Conservation (phyloP, 176 grass and related monocot genomes). For the Thinopyrum elongatum region DNA sequence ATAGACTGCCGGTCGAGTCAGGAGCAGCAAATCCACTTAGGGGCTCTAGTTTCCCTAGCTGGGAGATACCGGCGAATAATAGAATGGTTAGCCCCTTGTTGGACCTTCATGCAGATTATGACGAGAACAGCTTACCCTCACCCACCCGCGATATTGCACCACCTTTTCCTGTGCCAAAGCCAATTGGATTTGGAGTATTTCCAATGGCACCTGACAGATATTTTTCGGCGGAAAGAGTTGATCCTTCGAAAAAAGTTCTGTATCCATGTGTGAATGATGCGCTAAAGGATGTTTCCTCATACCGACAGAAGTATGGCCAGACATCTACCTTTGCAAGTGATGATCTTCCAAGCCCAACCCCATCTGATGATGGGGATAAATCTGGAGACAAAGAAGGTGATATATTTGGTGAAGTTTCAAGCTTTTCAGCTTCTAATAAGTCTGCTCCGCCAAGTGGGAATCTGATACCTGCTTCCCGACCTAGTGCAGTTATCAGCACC, state of each 20-base stretch:
- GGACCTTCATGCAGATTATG: conserved; percentile 95
- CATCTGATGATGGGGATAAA: conserved; percentile 64
- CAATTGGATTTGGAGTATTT: conserved; percentile 53
- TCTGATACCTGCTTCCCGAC: conserved; percentile 42
- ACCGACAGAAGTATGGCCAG: conserved; percentile 77
- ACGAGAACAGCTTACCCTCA: conserved; percentile 90
- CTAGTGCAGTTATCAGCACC: conserved; percentile 21
- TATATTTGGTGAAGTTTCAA: conserved; percentile 61
- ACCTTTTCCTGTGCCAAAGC: conserved; percentile 61
- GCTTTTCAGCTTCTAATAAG: conserved; percentile 46
- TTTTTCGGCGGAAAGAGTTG: conserved; percentile 32
- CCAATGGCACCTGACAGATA: conserved; percentile 32
- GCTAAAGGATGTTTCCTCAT: conserved; percentile 85
- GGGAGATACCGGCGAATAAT: conserved; percentile 53
- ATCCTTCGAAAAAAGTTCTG: conserved; percentile 13
- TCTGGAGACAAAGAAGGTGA: conserved; percentile 54
- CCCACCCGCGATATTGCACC: conserved; percentile 62
- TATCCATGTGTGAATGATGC: conserved; percentile 71
- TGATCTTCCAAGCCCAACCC: conserved; percentile 92
- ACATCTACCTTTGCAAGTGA: conserved; percentile 56
- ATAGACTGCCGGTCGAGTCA: conserved; percentile 32
- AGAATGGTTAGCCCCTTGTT: conserved; percentile 68
- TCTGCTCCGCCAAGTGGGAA: conserved; percentile 3
- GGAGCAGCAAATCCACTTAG: conserved; percentile 42
- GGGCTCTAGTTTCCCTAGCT: conserved; percentile 35